These are phyloP conservation scores for Zostera marina DNA, from an alignment of 116 monocot genomes.

Conservation along the genomic window DNA sequence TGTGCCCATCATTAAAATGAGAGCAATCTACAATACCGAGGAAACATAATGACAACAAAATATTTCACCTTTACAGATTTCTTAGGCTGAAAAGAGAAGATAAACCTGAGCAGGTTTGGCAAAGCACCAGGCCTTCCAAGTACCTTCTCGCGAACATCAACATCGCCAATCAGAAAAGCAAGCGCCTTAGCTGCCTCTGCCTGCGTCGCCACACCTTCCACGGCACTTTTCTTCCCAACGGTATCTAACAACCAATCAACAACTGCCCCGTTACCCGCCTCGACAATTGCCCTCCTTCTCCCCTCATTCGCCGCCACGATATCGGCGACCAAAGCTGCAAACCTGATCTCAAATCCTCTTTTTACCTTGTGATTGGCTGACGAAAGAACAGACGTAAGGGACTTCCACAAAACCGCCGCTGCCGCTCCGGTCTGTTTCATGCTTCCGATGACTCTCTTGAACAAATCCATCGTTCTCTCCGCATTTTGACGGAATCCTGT, in stretches of 20 bases:
- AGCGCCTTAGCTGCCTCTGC: slow-evolving; percentile 91
- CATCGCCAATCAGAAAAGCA: slow-evolving; percentile 61
- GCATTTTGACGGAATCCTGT: slow-evolving; percentile 36
- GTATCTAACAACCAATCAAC: slow-evolving; percentile 93
- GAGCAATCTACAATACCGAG: neutral
- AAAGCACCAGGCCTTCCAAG: slow-evolving; percentile 65
- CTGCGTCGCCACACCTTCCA: slow-evolving; percentile 38
- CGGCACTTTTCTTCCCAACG: slow-evolving; percentile 7
- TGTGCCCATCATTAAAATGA: neutral
- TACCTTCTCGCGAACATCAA: slow-evolving; percentile 34
- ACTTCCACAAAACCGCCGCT: slow-evolving; percentile 57
- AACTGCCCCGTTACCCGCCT: slow-evolving; percentile 71
- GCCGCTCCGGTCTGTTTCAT: slow-evolving; percentile 71
- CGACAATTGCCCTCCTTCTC: slow-evolving; percentile 56
- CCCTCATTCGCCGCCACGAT: slow-evolving; percentile 57
- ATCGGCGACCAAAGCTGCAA: slow-evolving; percentile 75
- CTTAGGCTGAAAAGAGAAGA: slow-evolving; percentile 85
- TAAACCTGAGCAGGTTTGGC: slow-evolving; percentile 62
- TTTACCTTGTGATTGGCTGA: slow-evolving; percentile 86
- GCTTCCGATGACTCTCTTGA: slow-evolving; percentile 21
- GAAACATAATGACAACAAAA: neutral
- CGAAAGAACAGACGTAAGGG: slow-evolving; percentile 59
- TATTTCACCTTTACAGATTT: slow-evolving; percentile 33
- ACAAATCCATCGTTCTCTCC: slow-evolving; percentile 30
- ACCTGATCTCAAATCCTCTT: slow-evolving; percentile 79